phyloP scores from a whole-genome alignment of 1,139 yeast genomes.

The Protomyces inouyei region DNA sequence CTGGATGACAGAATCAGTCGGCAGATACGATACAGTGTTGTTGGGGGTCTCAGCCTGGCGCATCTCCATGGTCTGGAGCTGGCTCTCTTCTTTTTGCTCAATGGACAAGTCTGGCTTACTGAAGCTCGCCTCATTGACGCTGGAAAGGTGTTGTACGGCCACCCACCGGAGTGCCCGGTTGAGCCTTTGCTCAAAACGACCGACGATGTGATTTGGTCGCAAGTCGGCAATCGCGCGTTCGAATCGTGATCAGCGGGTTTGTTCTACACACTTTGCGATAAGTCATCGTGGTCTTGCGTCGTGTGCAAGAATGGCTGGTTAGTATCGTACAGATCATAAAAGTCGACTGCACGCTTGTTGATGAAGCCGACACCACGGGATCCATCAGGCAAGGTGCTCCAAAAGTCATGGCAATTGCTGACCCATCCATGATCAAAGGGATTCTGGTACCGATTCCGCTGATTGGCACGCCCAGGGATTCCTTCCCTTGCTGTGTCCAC shows the following conservation, averaged over 20 bases:
- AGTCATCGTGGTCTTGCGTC: background rate
- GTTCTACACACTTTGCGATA: background rate
- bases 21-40: conserved; percentile 18
- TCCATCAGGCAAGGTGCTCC: conserved; percentile 36
- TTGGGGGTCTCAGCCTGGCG: conserved; percentile 18
- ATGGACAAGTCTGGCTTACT: conserved; percentile 22
- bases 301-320: background rate
- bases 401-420: conserved; percentile 43
- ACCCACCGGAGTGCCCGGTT: background rate
- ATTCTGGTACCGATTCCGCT: conserved; percentile 32
- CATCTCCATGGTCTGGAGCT: conserved; percentile 25
- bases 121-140: conserved; percentile 14
- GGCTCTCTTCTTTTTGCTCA: conserved; percentile 18
- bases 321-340: conserved; percentile 1
- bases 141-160: conserved; percentile 6
- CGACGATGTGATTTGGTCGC: conserved; percentile 22
- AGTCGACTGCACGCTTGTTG: conserved; percentile 6
- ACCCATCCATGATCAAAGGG: conserved; percentile 41
- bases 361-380: conserved; percentile 10
- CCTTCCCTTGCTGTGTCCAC: conserved; percentile 38
- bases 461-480: conserved; percentile 13
- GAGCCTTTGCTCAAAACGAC: conserved; percentile 12
- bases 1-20: conserved; percentile 20
- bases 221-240: conserved; percentile 14
- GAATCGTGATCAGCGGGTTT: background rate